These are phyloP conservation scores for Acacia concinna DNA, from an alignment of 331 rosid species.

Conservation along the genomic window DNA sequence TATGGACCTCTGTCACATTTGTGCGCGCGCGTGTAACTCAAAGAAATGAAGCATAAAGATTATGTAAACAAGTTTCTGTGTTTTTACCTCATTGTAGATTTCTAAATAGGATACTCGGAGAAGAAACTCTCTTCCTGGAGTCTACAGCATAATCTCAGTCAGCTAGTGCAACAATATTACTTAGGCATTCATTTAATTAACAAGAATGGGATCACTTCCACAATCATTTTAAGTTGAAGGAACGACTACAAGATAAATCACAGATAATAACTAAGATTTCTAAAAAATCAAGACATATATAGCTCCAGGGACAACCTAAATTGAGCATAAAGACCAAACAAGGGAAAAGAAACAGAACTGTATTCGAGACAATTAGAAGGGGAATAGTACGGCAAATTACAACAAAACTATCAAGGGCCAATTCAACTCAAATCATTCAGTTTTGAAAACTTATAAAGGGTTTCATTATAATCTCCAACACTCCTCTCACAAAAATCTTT, in stretches of 20 bases:
- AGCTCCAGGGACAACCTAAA: constrained; percentile 13
- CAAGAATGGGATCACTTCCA: constrained; percentile 19
- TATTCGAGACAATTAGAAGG: not conserved
- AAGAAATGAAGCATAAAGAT: not conserved
- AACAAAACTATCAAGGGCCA: not conserved
- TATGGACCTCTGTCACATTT: not conserved
- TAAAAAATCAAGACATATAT: not conserved
- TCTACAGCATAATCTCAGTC: constrained; percentile 54
- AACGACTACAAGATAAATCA: constrained; percentile 8
- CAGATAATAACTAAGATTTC: not conserved
- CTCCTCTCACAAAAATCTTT: not conserved
- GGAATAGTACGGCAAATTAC: not conserved
- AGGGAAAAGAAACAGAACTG: not conserved
- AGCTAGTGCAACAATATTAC: constrained; percentile 20
- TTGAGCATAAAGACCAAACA: not conserved
- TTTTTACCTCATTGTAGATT: constrained; percentile 91
- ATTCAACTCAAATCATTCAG: not conserved
- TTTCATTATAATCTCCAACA: not conserved
- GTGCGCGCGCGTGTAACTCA: not conserved
- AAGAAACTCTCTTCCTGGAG: constrained; percentile 98
- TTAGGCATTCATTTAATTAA: constrained; percentile 13
- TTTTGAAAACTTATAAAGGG: not conserved
- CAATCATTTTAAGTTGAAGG: constrained; percentile 25
- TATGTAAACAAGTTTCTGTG: constrained; percentile 1
- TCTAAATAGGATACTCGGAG: constrained; percentile 96